Percentiles rank a stretch among this genome's conserved stretches.
Conservation (phyloP, 306 rosid genomes). For the Vicia faba region DNA sequence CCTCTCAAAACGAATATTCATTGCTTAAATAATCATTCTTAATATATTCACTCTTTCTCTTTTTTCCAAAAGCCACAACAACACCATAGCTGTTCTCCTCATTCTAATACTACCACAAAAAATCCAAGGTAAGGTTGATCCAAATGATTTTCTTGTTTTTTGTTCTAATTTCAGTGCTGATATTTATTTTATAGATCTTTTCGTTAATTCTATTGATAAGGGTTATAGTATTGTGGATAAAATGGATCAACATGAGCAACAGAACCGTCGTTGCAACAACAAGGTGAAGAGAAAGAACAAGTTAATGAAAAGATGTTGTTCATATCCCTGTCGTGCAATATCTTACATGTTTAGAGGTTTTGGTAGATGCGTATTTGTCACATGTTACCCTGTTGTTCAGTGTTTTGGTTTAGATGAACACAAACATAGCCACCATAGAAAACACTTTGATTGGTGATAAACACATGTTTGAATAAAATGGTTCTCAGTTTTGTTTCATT, state of each 20-base stretch:
- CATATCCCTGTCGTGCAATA: conserved; percentile 42
- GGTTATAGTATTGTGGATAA: background rate
- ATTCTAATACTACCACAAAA: conserved; percentile 1
- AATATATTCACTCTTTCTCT: conserved; percentile 6
- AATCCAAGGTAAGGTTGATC: conserved; percentile 21
- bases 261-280: conserved; percentile 27
- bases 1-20: conserved; percentile 46
- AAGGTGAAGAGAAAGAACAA: conserved; percentile 41
- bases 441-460: conserved; percentile 50
- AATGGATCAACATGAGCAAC: conserved; percentile 49
- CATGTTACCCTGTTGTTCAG: conserved; percentile 63
- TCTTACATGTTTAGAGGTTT: conserved; percentile 57
- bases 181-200: conserved; percentile 24
- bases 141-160: background rate
- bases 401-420: conserved; percentile 65
- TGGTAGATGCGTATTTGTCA: conserved; percentile 66
- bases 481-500: conserved; percentile 7
- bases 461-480: conserved; percentile 8
- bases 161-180: background rate
- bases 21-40: conserved; percentile 22
- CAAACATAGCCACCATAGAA: conserved; percentile 51
- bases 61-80: conserved; percentile 24
- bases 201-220: conserved; percentile 21
- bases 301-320: conserved; percentile 26
- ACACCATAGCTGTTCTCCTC: conserved; percentile 22